Conservation (phyloP, 2,329 filamentous ascomycete species). For the Didymella pomorum region DNA sequence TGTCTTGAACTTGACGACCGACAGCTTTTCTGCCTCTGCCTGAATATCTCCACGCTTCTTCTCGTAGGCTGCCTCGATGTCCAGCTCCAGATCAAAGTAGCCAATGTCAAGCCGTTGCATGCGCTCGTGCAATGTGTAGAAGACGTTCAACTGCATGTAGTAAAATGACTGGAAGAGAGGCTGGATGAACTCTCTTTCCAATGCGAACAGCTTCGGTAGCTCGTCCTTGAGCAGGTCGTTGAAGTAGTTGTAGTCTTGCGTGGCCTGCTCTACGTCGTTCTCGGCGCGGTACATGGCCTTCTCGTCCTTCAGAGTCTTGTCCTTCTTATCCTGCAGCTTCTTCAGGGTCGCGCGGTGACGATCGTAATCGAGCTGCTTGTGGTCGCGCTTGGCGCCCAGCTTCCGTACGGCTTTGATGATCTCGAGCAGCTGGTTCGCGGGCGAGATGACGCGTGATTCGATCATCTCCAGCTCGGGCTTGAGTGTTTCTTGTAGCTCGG, state of each 20-base stretch:
- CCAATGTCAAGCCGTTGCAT: constrained; percentile 98
- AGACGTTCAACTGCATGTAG: constrained; percentile 99
- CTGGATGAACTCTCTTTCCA: constrained; percentile 94
- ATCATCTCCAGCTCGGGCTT: constrained; percentile 98
- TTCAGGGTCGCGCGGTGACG: constrained; percentile 83
- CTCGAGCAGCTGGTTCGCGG: constrained; percentile 90
- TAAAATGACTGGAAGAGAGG: constrained; percentile 99
- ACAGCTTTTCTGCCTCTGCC: constrained; percentile 81
- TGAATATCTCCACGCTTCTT: constrained; percentile 89
- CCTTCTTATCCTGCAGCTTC: constrained; percentile 97
- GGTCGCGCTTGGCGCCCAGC: constrained; percentile 85
- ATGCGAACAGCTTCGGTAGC: constrained; percentile 85
- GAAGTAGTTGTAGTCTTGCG: constrained; percentile 97
- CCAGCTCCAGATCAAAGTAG: constrained; percentile 91
- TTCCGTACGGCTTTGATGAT: constrained; percentile 97
- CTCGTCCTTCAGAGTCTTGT: constrained; percentile 94
- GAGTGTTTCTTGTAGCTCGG: constrained; percentile 86
- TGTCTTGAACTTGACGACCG: constrained; percentile 90
- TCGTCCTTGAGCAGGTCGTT: constrained; percentile 97
- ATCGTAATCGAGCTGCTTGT: constrained; percentile 97
- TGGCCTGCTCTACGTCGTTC: constrained; percentile 86
- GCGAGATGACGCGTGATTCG: constrained; percentile 86
- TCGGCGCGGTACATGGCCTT: constrained; percentile 97
- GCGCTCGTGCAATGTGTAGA: constrained; percentile 96
- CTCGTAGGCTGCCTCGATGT: constrained; percentile 90